A percentile compares a stretch with the other conserved stretches of the same genome.
phyloP scores from a whole-genome alignment of 2,329 filamentous ascomycete species.

The Thelonectria discophora region DNA sequence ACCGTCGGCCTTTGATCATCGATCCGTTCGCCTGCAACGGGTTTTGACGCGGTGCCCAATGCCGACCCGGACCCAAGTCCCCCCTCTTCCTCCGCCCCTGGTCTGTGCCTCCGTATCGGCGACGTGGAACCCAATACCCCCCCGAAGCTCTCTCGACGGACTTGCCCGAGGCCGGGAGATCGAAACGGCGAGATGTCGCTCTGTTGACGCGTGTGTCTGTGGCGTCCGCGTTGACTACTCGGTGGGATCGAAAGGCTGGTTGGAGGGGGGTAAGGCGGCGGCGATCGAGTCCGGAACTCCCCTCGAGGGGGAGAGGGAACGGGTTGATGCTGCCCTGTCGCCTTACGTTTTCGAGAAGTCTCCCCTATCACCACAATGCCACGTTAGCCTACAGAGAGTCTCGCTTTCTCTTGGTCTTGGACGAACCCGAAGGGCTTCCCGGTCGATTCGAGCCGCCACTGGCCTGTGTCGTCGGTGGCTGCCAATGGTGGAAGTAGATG shows the following conservation, averaged over 20 bases:
- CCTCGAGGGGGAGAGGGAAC: conserved; percentile 41
- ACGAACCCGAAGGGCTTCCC: conserved; percentile 79
- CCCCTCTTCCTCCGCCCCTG: too few species aligned
- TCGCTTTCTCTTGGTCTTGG: conserved; percentile 61
- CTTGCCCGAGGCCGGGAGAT: conserved; percentile 37
- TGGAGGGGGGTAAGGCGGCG: conserved; percentile 42
- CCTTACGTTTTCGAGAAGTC: conserved; percentile 88
- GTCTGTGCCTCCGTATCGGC: conserved; percentile 35
- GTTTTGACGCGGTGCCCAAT: conserved; percentile 35
- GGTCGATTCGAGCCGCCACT: conserved; percentile 70
- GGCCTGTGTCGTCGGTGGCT: conserved; percentile 76
- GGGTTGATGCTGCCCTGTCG: conserved; percentile 56
- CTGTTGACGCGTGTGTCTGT: conserved; percentile 48
- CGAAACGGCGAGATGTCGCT: conserved; percentile 51
- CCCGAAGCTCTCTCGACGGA: conserved; percentile 40
- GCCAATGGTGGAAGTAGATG: conserved; percentile 94
- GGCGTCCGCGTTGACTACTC: conserved; percentile 33
- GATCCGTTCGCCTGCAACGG: conserved; percentile 35
- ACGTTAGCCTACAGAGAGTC: conserved; percentile 53
- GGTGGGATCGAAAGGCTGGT: conserved; percentile 40
- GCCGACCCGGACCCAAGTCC: conserved; percentile 23
- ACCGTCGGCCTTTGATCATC: conserved; percentile 48
- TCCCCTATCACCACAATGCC: conserved; percentile 65
- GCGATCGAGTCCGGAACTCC: conserved; percentile 47
- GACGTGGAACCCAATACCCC: conserved; percentile 39